These are phyloP conservation scores for Penicillium canariense DNA, from an alignment of 495 filamentous ascomycete species.

Conservation along the genomic window DNA sequence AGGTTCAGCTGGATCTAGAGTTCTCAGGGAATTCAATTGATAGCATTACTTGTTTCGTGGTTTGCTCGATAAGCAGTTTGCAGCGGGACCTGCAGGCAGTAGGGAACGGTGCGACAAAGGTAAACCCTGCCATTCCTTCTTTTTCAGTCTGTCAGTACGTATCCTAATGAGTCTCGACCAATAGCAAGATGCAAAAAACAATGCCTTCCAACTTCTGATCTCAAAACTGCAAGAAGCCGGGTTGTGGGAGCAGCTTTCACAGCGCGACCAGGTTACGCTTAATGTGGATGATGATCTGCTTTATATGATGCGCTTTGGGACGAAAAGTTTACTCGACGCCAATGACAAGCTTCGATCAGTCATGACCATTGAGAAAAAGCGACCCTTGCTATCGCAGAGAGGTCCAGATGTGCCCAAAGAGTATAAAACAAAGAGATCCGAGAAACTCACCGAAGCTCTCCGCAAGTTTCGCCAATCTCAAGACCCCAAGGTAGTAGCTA, in stretches of 20 bases:
- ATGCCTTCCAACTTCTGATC: not conserved
- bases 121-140: not conserved
- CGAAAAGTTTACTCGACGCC: not conserved
- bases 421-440: conserved; percentile 4
- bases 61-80: not conserved
- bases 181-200: conserved; percentile 2
- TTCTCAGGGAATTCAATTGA: conserved; percentile 1
- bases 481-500: not conserved
- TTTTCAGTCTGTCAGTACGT: not conserved
- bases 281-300: conserved; percentile 13
- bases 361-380: not conserved
- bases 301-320: conserved; percentile 6
- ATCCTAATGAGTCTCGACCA: not conserved
- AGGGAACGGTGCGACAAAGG: not conserved
- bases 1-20: not conserved
- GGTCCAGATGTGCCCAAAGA: not conserved
- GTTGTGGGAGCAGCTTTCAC: conserved; percentile 3
- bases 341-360: not conserved
- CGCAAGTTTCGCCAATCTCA: conserved; percentile 3
- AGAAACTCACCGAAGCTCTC: conserved; percentile 1
- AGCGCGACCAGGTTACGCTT: not conserved
- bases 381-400: not conserved
- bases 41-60: not conserved
- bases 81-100: not conserved
- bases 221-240: not conserved